Evolutionary conservation across 345 rosid genomes (phyloP), one percentile per base, ranked within the genome.

Genomic region (Reutealis trisperma): DNA sequence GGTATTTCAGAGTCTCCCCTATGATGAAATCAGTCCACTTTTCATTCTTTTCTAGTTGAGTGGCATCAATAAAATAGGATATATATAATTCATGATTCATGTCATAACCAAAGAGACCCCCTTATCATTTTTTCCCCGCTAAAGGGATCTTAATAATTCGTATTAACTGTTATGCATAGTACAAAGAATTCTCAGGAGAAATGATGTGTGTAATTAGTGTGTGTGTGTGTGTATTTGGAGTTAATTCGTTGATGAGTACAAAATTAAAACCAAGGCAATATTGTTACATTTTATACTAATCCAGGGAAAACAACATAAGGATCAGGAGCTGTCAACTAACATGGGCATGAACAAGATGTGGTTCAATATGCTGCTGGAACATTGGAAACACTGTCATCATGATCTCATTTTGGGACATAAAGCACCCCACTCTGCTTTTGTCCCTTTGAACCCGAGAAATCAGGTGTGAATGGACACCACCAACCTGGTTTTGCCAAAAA

Each of bases 291-390:
- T 41, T 8, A 72, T 1, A 12, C 19, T n/a, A 55, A 59, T 68
- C 55, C 41, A 70, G n/a, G 32, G 22, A 58, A 34, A 74, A 78
- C 18, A 75, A 63, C 32, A 32, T 54, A 61, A 72, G 57, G 75
- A 54, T 10, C 18, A 54, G 73, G 60, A 37, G 27, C 27, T 41
- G 82, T 73, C 47, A 59, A 90, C 99, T 92, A 67, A 96, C 99
- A 85, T 96, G 98, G 71, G 99, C 99, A 80, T 94, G 97, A 83
- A 96, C 99, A 83, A 96, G 98, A 84, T 96, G 99, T 13, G 97
- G 99, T 81, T 96, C 99, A 68, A 94, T 94, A 77, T 91, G 88
- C 86, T 92, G 98, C 88, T 96, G 99, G 85, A 96, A 96, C 94
- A 96, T 92, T 63, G 99, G 99, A 81, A 96, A 96, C 44, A 96